Evolutionary conservation across 306 rosid genomes (phyloP).

Genomic region (Castanea crenata): DNA sequence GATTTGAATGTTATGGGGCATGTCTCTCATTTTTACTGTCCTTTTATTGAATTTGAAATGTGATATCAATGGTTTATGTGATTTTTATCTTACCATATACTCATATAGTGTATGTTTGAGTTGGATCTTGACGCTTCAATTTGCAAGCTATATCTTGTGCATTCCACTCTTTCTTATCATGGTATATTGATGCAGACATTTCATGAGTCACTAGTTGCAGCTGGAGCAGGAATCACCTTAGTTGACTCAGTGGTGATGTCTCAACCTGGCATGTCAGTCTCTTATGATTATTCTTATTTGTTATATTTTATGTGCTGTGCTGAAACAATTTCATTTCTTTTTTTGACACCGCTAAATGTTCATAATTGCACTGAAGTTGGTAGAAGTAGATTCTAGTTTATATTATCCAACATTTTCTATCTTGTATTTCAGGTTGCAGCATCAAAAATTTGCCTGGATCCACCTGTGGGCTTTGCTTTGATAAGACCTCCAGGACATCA

Average conservation of each 20-base stretch:
- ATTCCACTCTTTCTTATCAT: constrained; percentile 27
- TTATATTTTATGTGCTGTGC: constrained; percentile 2
- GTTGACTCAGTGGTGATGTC: constrained; percentile 94
- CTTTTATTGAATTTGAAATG: background rate
- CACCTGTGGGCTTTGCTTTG: constrained; percentile 89
- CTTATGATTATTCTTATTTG: constrained; percentile 39
- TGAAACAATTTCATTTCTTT: background rate
- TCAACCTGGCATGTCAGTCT: constrained; percentile 50
- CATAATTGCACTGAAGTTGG: too few species aligned
- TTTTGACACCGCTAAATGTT: background rate
- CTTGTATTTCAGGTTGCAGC: constrained; percentile 59
- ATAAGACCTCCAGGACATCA: constrained; percentile 99
- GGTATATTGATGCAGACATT: constrained; percentile 73
- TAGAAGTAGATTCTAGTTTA: too few species aligned
- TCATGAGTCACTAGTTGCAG: constrained; percentile 76
- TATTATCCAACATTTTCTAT: background rate
- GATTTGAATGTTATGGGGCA: background rate
- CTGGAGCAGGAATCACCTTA: constrained; percentile 84
- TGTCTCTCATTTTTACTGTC: background rate
- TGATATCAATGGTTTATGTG: background rate
- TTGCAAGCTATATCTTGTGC: background rate
- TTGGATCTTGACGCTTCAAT: background rate
- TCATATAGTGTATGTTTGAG: background rate
- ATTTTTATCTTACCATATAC: background rate
- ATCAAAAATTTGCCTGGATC: constrained; percentile 49